Conservation (phyloP, 1,284 basidiomycete genomes). For the Taiwanofungus camphoratus region DNA sequence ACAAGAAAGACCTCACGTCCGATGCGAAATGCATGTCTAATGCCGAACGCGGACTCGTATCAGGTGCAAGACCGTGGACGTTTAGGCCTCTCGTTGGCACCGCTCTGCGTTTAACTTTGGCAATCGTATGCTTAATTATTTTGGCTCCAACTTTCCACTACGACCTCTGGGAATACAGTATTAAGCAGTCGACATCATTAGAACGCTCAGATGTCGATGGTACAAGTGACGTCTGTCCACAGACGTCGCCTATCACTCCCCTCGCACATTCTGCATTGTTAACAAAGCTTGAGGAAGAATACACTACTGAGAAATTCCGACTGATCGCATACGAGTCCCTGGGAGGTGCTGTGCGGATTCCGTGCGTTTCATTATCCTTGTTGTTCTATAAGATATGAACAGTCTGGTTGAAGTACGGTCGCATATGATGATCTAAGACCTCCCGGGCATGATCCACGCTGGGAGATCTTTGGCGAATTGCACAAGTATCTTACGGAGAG, state of each 20-base stretch:
- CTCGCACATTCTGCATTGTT: conserved; percentile 25
- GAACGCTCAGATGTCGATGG: background rate
- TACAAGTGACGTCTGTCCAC: conserved; percentile 20
- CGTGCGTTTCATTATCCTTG: conserved; percentile 26
- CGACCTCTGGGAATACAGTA: background rate
- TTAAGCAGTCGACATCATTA: background rate
- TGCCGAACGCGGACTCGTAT: background rate
- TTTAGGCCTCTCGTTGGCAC: background rate
- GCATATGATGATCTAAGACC: conserved; percentile 25
- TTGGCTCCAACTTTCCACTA: background rate
- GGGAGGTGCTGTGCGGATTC: conserved; percentile 38
- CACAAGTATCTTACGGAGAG: conserved; percentile 35
- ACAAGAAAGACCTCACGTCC: too few species aligned
- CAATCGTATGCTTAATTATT: background rate
- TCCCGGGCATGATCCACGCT: conserved; percentile 37
- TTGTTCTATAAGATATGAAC: background rate
- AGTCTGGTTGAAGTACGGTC: conserved; percentile 19
- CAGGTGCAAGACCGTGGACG: background rate
- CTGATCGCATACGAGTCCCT: conserved; percentile 35
- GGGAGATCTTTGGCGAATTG: conserved; percentile 37
- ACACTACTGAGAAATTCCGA: conserved; percentile 31
- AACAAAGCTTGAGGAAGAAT: conserved; percentile 29
- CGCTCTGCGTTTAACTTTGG: background rate
- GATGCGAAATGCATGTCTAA: background rate
- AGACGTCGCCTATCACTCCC: conserved; percentile 25